These are phyloP conservation scores for Solanum hybrid DNA, from an alignment of 305 asterid genomes.

Conservation along the genomic window DNA sequence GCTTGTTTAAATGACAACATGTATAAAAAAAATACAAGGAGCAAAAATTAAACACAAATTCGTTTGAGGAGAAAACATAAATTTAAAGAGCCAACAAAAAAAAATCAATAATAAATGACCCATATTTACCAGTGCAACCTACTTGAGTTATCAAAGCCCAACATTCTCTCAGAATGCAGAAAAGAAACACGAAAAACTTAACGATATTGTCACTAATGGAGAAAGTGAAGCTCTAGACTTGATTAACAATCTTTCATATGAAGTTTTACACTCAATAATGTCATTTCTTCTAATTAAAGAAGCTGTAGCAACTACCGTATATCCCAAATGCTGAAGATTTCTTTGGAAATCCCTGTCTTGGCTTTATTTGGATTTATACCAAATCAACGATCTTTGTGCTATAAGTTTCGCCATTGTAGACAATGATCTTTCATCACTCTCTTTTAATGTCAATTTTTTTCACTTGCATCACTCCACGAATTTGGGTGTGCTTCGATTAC, in stretches of 20 bases:
- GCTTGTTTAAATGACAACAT: background rate
- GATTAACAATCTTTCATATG: too few relatives aligned
- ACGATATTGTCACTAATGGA: background rate
- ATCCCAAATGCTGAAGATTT: background rate
- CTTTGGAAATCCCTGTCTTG: background rate
- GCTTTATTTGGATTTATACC: background rate
- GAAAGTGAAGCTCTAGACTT: background rate
- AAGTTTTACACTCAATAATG: background rate
- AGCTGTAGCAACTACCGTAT: background rate
- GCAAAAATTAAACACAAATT: background rate
- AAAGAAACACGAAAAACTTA: background rate
- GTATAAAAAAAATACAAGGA: background rate
- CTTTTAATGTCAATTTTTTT: background rate
- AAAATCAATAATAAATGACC: too few relatives aligned
- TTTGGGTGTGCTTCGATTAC: background rate
- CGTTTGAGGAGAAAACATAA: background rate
- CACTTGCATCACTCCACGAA: background rate
- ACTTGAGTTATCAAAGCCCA: background rate
- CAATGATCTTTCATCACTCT: background rate
- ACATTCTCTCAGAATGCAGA: background rate
- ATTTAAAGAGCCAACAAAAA: background rate
- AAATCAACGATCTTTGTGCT: background rate
- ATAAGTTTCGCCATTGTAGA: background rate
- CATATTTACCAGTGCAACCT: background rate
- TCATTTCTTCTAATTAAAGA: background rate